A percentile compares a stretch with the other conserved stretches of the same genome.
These are phyloP conservation scores for Neurospora sp. DNA, from an alignment of 495 filamentous ascomycete species.

Conservation along the genomic window DNA sequence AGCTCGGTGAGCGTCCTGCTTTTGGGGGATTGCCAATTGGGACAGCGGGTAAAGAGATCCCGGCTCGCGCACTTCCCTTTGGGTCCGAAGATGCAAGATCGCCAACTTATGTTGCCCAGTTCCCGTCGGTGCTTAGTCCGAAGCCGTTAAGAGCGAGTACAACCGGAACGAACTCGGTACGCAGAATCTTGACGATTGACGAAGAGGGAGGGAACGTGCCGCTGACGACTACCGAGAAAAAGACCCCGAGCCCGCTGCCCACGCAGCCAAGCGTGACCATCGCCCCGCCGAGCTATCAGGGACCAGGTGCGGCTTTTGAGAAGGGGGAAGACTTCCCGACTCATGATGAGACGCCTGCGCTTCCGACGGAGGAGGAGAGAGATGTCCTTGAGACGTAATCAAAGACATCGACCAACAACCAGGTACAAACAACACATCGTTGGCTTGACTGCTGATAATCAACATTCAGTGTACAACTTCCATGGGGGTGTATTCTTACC, in stretches of 20 bases:
- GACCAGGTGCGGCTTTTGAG: slow-evolving; percentile 34
- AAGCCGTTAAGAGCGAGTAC: slow-evolving; percentile 30
- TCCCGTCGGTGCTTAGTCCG: slow-evolving; percentile 26
- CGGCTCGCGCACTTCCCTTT: slow-evolving; percentile 33
- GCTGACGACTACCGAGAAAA: slow-evolving; percentile 2
- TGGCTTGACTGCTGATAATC: not conserved
- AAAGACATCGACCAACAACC: not conserved
- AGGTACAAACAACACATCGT: not conserved
- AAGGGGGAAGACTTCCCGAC: slow-evolving; percentile 33
- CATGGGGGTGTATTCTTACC: not conserved
- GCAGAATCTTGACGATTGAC: slow-evolving; percentile 16
- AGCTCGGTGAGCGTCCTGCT: slow-evolving; percentile 21
- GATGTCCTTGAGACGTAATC: slow-evolving; percentile 30
- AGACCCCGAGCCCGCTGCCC: slow-evolving; percentile 1
- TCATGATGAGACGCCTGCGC: slow-evolving; percentile 25
- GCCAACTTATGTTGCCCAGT: slow-evolving; percentile 36
- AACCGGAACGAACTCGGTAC: slow-evolving; percentile 19
- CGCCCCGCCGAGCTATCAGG: slow-evolving; percentile 33
- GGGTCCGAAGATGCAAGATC: slow-evolving; percentile 37
- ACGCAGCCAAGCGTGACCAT: slow-evolving; percentile 6
- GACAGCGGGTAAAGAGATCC: slow-evolving; percentile 21
- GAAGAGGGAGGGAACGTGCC: slow-evolving; percentile 9
- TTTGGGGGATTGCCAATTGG: slow-evolving; percentile 13
- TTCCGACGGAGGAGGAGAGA: slow-evolving; percentile 31
- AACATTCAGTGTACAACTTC: not conserved